A percentile compares a stretch with the other conserved stretches of the same genome.
Evolutionary conservation across 495 filamentous ascomycete species (phyloP).

Genomic region (Penicillium pancosmium): DNA sequence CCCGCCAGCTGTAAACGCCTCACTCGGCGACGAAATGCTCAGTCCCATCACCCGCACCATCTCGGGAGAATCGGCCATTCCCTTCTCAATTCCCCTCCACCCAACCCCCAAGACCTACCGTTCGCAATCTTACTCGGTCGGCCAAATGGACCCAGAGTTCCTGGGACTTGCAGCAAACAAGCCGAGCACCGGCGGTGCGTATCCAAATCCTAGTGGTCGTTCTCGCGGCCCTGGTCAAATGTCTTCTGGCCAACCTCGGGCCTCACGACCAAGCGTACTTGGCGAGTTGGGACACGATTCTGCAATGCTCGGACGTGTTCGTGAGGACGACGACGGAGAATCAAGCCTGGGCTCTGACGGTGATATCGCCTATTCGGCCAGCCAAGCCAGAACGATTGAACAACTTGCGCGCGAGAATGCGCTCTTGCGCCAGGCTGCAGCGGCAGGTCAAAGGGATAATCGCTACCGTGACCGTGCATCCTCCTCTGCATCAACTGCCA

Average conservation of each 20-base stretch:
- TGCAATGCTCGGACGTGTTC: slow-evolving; percentile 71
- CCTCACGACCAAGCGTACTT: slow-evolving; percentile 83
- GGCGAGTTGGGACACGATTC: slow-evolving; percentile 76
- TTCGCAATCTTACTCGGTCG: slow-evolving; percentile 96
- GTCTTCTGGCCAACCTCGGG: slow-evolving; percentile 74
- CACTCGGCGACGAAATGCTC: slow-evolving; percentile 51
- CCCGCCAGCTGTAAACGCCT: slow-evolving; percentile 47
- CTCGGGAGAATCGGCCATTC: slow-evolving; percentile 65
- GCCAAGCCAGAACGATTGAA: slow-evolving; percentile 70
- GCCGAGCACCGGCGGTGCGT: slow-evolving; percentile 35
- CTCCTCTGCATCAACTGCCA: slow-evolving; percentile 53
- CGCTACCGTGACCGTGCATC: slow-evolving; percentile 64
- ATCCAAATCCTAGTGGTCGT: slow-evolving; percentile 43
- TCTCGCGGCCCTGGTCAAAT: slow-evolving; percentile 57
- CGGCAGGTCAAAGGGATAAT: slow-evolving; percentile 59
- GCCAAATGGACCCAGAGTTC: slow-evolving; percentile 78
- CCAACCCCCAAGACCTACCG: slow-evolving; percentile 91
- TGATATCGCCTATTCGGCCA: slow-evolving; percentile 56
- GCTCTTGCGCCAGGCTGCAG: slow-evolving; percentile 63
- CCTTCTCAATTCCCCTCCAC: slow-evolving; percentile 87
- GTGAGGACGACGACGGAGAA: slow-evolving; percentile 82
- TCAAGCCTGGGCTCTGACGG: slow-evolving; percentile 71
- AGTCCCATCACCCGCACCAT: slow-evolving; percentile 58
- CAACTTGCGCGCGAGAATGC: slow-evolving; percentile 74
- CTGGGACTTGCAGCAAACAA: slow-evolving; percentile 47